Percentiles rank a stretch among this genome's conserved stretches.
Evolutionary conservation across 2,329 filamentous ascomycete species (phyloP).

Genomic region (Beauveria pseudobassiana): DNA sequence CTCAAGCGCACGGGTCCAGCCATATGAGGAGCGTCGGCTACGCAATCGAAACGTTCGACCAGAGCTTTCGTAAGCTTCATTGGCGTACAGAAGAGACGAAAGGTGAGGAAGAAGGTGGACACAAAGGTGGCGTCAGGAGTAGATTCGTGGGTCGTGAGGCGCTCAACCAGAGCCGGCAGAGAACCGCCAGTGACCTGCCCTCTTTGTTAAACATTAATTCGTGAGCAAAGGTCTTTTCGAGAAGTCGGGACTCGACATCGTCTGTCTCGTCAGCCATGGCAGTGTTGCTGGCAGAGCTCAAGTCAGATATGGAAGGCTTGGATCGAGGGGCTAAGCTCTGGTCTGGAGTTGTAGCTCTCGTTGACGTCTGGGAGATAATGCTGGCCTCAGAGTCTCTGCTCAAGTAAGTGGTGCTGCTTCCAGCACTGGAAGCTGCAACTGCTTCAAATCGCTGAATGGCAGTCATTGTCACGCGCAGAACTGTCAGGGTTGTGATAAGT

Average conservation of each 20-base stretch:
- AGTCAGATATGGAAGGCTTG: conserved; percentile 58
- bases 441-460: conserved; percentile 54
- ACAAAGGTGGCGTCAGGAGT: conserved; percentile 90
- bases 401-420: conserved; percentile 70
- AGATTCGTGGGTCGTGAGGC: conserved; percentile 84
- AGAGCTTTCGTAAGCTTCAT: conserved; percentile 69
- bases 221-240: conserved; percentile 87
- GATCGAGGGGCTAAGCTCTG: conserved; percentile 44
- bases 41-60: conserved; percentile 89
- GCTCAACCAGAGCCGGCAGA: conserved; percentile 84
- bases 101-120: conserved; percentile 92
- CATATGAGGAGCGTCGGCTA: conserved; percentile 66
- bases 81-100: conserved; percentile 84
- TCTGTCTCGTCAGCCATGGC: conserved; percentile 66
- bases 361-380: conserved; percentile 73
- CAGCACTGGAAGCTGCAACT: conserved; percentile 66
- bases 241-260: conserved; percentile 73
- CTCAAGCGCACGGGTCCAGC: conserved; percentile 77
- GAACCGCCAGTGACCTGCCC: conserved; percentile 87
- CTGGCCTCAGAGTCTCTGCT: conserved; percentile 78
- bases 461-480: conserved; percentile 41
- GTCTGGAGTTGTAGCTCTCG: conserved; percentile 82
- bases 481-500: conserved; percentile 42
- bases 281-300: conserved; percentile 59
- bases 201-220: conserved; percentile 93